Percentiles rank a stretch among this genome's conserved stretches.
Evolutionary conservation across 495 filamentous ascomycete genomes (phyloP).

Genomic region (Penicillium riverlandense): DNA sequence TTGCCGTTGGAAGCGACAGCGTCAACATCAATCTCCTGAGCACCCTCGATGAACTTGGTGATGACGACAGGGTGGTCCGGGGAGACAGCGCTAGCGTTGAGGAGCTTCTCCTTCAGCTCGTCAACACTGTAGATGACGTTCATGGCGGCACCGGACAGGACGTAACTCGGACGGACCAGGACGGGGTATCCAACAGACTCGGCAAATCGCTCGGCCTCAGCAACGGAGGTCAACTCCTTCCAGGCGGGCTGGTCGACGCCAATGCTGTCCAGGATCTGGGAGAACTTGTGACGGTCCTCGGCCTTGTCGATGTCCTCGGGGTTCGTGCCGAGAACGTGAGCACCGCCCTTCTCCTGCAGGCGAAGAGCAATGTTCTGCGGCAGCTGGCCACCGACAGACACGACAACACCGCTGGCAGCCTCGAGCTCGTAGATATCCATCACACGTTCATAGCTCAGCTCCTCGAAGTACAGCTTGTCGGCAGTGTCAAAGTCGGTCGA

Average conservation of each 20-base stretch:
- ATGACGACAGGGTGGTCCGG: slow-evolving; percentile 96
- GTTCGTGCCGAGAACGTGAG: slow-evolving; percentile 85
- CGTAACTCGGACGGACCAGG: slow-evolving; percentile 88
- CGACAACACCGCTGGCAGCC: slow-evolving; percentile 78
- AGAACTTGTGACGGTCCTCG: slow-evolving; percentile 97
- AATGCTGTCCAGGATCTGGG: slow-evolving; percentile 91
- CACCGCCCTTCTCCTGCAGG: slow-evolving; percentile 84
- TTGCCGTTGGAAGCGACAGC: slow-evolving; percentile 83
- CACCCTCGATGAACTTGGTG: slow-evolving; percentile 96
- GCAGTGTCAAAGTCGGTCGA: slow-evolving; percentile 88
- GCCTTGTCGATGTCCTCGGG: slow-evolving; percentile 94
- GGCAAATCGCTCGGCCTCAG: slow-evolving; percentile 81
- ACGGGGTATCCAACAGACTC: slow-evolving; percentile 84
- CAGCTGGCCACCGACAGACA: slow-evolving; percentile 91
- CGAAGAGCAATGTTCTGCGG: slow-evolving; percentile 95
- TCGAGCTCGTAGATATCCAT: slow-evolving; percentile 99
- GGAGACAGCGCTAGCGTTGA: slow-evolving; percentile 85
- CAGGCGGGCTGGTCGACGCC: slow-evolving; percentile 95
- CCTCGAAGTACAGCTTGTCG: slow-evolving; percentile 96
- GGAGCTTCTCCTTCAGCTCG: slow-evolving; percentile 81
- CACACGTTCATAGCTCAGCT: slow-evolving; percentile 92
- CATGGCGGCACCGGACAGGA: slow-evolving; percentile 95
- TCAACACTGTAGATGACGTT: slow-evolving; percentile 86
- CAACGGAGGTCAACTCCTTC: slow-evolving; percentile 90
- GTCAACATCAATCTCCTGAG: slow-evolving; percentile 96